Percentiles rank a stretch among this genome's conserved stretches.
phyloP scores from a whole-genome alignment of 345 rosid species.

The Toxicodendron radicans region DNA sequence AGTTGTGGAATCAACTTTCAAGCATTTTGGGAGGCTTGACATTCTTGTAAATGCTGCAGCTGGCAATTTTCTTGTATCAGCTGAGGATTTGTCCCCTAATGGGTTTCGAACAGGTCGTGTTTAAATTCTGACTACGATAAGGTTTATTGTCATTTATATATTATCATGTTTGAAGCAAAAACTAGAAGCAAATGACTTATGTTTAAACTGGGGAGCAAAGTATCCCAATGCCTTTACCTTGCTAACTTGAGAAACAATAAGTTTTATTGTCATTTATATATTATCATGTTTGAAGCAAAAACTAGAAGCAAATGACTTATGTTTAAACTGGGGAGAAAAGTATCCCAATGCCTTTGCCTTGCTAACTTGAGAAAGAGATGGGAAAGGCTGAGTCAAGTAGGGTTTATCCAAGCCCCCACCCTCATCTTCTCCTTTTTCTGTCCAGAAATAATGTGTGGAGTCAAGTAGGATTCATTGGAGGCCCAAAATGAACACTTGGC shows the following conservation, averaged over 20 bases:
- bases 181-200: too few species aligned
- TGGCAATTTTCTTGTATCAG: conserved; percentile 70
- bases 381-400: too few species aligned
- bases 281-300: too few species aligned
- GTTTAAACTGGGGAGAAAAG: too few species aligned
- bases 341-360: too few species aligned
- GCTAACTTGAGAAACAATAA: too few species aligned
- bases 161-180: too few species aligned
- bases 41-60: conserved; percentile 82
- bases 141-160: not conserved
- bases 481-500: not conserved
- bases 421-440: not conserved
- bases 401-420: not conserved
- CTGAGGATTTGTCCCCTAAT: conserved; percentile 84
- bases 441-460: not conserved
- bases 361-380: too few species aligned
- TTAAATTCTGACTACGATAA: not conserved
- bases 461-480: not conserved
- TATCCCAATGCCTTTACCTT: too few species aligned
- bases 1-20: conserved; percentile 67
- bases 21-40: conserved; percentile 62
- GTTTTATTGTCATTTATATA: too few species aligned
- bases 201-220: too few species aligned
- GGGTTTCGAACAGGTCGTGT: conserved; percentile 74
- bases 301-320: too few species aligned